These are phyloP conservation scores for Triticum urartu DNA, from an alignment of 176 grass and related monocot genomes.

Conservation along the genomic window DNA sequence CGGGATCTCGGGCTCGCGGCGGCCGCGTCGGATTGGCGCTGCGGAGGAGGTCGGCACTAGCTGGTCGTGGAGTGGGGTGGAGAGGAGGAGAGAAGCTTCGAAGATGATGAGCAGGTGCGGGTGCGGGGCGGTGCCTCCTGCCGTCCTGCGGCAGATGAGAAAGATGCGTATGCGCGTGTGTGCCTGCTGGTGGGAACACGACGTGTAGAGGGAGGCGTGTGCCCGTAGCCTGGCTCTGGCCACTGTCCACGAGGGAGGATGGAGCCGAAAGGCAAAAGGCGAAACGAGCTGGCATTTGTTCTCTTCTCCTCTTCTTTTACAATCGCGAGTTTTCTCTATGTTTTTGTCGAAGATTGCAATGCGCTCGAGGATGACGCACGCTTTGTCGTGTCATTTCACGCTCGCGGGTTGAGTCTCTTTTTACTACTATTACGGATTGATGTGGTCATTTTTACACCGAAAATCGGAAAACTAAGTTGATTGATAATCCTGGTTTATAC, in stretches of 20 bases:
- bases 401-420: too few species aligned
- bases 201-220: not conserved
- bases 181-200: not conserved
- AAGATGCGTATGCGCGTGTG: slow-evolving; percentile 14
- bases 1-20: not conserved
- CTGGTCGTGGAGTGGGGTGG: not conserved
- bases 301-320: not conserved
- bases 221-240: not conserved
- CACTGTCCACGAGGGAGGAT: not conserved
- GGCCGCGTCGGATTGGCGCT: not conserved
- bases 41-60: not conserved
- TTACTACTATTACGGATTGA: too few species aligned
- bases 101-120: slow-evolving; percentile 28
- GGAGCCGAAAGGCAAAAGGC: slow-evolving; percentile 20
- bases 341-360: too few species aligned
- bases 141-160: slow-evolving; percentile 17
- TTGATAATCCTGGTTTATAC: too few species aligned
- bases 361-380: too few species aligned
- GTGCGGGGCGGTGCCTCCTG: slow-evolving; percentile 7
- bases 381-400: too few species aligned
- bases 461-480: too few species aligned
- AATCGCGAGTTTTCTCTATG: too few species aligned
- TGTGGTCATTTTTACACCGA: too few species aligned
- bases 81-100: slow-evolving; percentile 30
- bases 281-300: slow-evolving; percentile 15